A percentile compares a stretch with the other conserved stretches of the same genome.
Conservation (phyloP, 805 yeast genomes). For the Lipomyces yamadae region DNA sequence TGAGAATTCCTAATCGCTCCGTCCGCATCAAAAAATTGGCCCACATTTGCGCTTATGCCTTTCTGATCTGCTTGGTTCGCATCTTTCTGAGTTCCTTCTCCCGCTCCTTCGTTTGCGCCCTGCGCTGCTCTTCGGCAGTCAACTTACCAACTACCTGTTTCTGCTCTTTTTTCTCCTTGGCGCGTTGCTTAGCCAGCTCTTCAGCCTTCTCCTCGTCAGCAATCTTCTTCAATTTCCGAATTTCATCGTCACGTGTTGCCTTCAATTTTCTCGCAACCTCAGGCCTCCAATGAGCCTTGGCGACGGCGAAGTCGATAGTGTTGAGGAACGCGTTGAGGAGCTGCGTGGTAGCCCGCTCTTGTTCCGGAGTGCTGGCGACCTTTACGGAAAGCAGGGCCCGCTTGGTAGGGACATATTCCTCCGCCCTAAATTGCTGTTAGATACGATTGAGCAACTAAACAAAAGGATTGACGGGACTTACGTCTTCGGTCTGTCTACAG, state of each 20-base stretch:
- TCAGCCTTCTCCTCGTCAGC: constrained; percentile 67
- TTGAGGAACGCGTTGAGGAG: constrained; percentile 62
- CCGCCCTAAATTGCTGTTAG: constrained; percentile 40
- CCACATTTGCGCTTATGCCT: constrained; percentile 4
- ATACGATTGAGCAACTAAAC: background rate
- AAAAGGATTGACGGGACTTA: background rate
- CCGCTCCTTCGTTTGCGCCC: constrained; percentile 73
- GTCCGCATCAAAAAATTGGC: background rate
- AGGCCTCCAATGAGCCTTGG: constrained; percentile 62
- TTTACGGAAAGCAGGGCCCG: constrained; percentile 60
- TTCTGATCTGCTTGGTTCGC: constrained; percentile 60
- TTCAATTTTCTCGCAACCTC: constrained; percentile 78
- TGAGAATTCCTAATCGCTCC: background rate
- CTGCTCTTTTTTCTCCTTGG: constrained; percentile 61
- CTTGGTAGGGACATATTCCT: constrained; percentile 58
- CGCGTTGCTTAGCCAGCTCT: constrained; percentile 67
- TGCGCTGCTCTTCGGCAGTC: constrained; percentile 78
- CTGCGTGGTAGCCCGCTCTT: constrained; percentile 55
- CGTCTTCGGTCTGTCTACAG: constrained; percentile 68
- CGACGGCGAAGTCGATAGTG: constrained; percentile 63
- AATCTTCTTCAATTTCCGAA: constrained; percentile 69
- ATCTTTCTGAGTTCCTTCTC: constrained; percentile 81
- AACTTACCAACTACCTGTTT: constrained; percentile 51
- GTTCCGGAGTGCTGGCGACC: constrained; percentile 56
- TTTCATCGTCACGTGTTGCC: constrained; percentile 76